These are phyloP conservation scores for Yamadazyma paraphyllophila DNA, from an alignment of 805 yeast species.

Conservation along the genomic window DNA sequence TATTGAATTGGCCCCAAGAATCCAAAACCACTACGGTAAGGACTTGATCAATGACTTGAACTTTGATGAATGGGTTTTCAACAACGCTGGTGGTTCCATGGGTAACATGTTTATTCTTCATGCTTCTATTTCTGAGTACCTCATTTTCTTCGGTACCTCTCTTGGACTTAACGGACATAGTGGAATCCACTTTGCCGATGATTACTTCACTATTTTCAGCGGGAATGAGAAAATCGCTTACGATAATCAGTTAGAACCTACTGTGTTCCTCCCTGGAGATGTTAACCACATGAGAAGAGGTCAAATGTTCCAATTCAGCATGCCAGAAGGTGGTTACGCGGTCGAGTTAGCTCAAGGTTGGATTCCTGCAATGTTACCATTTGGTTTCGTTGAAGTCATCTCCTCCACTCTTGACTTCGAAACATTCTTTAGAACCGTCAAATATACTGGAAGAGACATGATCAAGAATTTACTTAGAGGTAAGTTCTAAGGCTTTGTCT, in stretches of 20 bases:
- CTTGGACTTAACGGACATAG: constrained; percentile 95
- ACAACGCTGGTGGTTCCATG: constrained; percentile 99
- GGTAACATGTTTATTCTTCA: constrained; percentile 92
- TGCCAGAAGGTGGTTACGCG: constrained; percentile 83
- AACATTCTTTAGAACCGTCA: constrained; percentile 67
- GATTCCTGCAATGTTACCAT: constrained; percentile 97
- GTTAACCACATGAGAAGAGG: constrained; percentile 79
- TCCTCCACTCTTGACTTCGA: constrained; percentile 77
- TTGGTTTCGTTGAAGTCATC: constrained; percentile 80
- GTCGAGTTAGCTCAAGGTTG: constrained; percentile 97
- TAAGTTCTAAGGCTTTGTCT: constrained; percentile 56
- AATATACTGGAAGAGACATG: constrained; percentile 80
- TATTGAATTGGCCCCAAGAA: constrained; percentile 54
- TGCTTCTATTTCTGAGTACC: constrained; percentile 89
- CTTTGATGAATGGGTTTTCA: constrained; percentile 88
- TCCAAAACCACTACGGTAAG: constrained; percentile 64
- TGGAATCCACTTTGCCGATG: constrained; percentile 96
- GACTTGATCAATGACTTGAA: constrained; percentile 68
- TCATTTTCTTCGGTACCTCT: constrained; percentile 91
- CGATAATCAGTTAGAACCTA: constrained; percentile 62
- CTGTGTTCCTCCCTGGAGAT: constrained; percentile 83
- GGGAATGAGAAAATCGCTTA: constrained; percentile 77
- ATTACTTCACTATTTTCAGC: constrained; percentile 84
- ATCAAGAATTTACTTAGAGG: constrained; percentile 60
- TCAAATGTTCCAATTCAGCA: constrained; percentile 73